Conservation (phyloP, 805 yeast species). For the Yarrowia sp. region DNA sequence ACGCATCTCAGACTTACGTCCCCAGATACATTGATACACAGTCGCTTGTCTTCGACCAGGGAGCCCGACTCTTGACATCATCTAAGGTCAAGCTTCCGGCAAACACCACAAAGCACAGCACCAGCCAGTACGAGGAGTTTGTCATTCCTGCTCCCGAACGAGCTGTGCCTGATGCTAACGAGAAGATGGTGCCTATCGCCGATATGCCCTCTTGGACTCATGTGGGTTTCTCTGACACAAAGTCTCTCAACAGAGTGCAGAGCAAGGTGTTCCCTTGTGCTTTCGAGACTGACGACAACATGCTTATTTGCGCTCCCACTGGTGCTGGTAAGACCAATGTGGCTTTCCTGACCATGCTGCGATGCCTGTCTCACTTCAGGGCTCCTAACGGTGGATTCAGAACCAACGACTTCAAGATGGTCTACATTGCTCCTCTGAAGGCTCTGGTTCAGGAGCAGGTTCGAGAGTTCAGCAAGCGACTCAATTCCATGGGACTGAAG, state of each 20-base stretch:
- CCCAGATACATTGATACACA: constrained; percentile 63
- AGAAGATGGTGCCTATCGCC: constrained; percentile 51
- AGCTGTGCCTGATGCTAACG: constrained; percentile 40
- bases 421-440: constrained; percentile 88
- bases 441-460: constrained; percentile 96
- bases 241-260: constrained; percentile 77
- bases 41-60: constrained; percentile 65
- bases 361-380: constrained; percentile 56
- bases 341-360: constrained; percentile 78
- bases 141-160: constrained; percentile 80
- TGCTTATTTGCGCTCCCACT: constrained; percentile 93
- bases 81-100: constrained; percentile 71
- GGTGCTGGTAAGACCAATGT: constrained; percentile 99
- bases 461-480: constrained; percentile 72
- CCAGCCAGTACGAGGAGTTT: constrained; percentile 78
- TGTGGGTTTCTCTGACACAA: constrained; percentile 64
- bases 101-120: constrained; percentile 76
- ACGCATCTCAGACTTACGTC: not conserved
- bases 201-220: constrained; percentile 82
- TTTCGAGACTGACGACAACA: constrained; percentile 63
- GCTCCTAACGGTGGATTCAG: constrained; percentile 51
- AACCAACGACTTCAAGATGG: constrained; percentile 63
- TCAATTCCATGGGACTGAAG: constrained; percentile 59
- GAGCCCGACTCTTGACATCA: constrained; percentile 63
- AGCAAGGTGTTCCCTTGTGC: constrained; percentile 80